A percentile compares a stretch with the other conserved stretches of the same genome.
Conservation (phyloP, 345 rosid genomes). For the Salix suchowensis region DNA sequence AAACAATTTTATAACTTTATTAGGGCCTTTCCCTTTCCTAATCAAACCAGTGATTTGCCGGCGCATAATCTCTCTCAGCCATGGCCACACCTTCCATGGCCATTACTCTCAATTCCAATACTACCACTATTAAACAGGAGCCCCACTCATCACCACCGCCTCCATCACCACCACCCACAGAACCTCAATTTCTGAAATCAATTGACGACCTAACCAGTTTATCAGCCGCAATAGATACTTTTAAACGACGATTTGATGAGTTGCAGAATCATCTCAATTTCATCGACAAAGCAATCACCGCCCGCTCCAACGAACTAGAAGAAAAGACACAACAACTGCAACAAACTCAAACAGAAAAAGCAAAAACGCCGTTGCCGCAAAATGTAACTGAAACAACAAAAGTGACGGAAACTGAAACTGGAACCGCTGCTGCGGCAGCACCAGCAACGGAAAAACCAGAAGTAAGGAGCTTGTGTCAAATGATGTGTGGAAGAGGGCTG, state of each 20-base stretch:
- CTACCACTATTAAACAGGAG: conserved; percentile 1
- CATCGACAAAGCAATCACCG: conserved; percentile 38
- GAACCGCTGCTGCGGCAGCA: background rate
- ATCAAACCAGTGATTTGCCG: background rate
- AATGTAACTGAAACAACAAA: conserved; percentile 2
- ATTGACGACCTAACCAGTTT: conserved; percentile 32
- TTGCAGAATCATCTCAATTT: conserved; percentile 47
- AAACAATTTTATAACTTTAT: background rate
- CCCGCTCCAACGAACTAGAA: conserved; percentile 19
- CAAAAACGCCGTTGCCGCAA: background rate
- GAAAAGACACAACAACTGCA: background rate
- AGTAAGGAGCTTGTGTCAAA: conserved; percentile 35
- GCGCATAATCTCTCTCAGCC: background rate
- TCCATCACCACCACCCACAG: background rate
- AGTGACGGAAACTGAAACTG: conserved; percentile 4
- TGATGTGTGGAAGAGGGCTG: conserved; percentile 48
- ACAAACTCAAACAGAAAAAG: background rate
- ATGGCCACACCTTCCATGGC: conserved; percentile 1
- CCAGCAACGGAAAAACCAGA: conserved; percentile 15
- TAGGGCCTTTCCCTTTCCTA: conserved; percentile 4
- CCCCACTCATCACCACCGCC: background rate
- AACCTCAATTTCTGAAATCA: conserved; percentile 34
- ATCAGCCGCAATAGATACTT: conserved; percentile 36
- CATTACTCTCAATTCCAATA: background rate
- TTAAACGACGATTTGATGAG: conserved; percentile 47